A percentile compares a stretch with the other conserved stretches of the same genome.
Evolutionary conservation across 768 basidiomycete genomes (phyloP).

Genomic region (Hydnomerulius pinastri): DNA sequence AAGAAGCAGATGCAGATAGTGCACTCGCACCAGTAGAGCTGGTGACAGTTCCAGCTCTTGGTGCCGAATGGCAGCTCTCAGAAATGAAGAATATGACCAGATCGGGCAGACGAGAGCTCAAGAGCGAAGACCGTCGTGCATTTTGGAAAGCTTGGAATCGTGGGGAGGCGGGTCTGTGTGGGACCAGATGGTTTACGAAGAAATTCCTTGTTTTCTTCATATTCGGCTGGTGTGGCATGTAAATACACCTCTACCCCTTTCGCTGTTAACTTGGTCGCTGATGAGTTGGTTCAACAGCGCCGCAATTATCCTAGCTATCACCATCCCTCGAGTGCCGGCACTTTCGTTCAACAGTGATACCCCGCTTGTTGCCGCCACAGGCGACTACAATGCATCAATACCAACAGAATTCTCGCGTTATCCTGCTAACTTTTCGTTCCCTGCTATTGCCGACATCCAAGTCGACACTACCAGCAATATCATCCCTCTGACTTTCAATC

Average conservation of each 20-base stretch:
- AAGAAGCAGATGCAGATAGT: constrained; percentile 40
- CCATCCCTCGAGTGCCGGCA: constrained; percentile 79
- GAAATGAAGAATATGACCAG: constrained; percentile 82
- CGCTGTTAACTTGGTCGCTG: background rate
- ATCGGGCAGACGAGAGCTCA: constrained; percentile 64
- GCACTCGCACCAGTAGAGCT: constrained; percentile 67
- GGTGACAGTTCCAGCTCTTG: constrained; percentile 89
- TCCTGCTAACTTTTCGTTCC: constrained; percentile 91
- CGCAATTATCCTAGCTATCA: constrained; percentile 72
- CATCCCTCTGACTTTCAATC: constrained; percentile 73
- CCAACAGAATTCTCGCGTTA: constrained; percentile 66
- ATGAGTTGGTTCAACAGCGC: constrained; percentile 41
- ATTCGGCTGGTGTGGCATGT: constrained; percentile 61
- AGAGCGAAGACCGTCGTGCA: constrained; percentile 50
- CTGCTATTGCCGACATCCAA: constrained; percentile 71
- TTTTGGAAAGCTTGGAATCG: constrained; percentile 79
- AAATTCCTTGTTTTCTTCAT: constrained; percentile 69
- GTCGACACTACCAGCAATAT: constrained; percentile 75
- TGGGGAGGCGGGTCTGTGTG: constrained; percentile 79
- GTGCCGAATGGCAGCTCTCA: constrained; percentile 83
- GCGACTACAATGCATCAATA: constrained; percentile 55
- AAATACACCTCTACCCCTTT: constrained; percentile 28
- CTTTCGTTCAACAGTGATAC: constrained; percentile 59
- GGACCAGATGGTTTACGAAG: constrained; percentile 70
- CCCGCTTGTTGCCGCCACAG: constrained; percentile 64